Evolutionary conservation across 2,329 filamentous ascomycete species (phyloP), one percentile per base, ranked within the genome.

Genomic region (Teratosphaeria zuluensis): DNA sequence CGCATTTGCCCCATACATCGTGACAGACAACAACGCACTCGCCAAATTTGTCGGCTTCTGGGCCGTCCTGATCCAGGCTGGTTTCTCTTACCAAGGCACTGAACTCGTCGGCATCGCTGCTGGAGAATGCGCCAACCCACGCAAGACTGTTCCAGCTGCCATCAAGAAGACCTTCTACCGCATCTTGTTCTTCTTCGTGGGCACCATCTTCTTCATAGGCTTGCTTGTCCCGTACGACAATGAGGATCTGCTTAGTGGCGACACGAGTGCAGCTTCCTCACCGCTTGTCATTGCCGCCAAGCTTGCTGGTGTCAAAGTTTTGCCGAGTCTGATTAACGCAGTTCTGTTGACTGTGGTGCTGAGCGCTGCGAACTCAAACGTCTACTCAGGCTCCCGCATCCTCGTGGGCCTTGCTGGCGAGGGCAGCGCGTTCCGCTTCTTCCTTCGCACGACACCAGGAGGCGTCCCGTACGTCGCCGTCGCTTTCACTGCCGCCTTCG

Each of bases 391-490:
- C 0, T 87, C 84, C 5, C 81, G 86, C 38, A 86, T 84, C 35
- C 76, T 89, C 1, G 88, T 86, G 61, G 86, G 86, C 1, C 74
- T 89, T 1, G 86, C 86, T 0, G 79, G 87, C 46, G 86, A 81
- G 57, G 77, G 78, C 16, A 75, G 76, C 28, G 80, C 81, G 0
- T 80, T 80, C 0, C 73, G 71, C 32, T 68, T 85, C 66, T 76
- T 88, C 33, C 77, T 77, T 61, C 79, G 81, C 67, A 84, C 80
- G 62, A 86, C 80, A 14, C 77, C 75, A 62, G 76, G 75, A 11
- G 87, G 88, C 53, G 85, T 94, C 0, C 90, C 90, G 0, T 80
- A 90, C 62, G 90, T 88, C 73, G 89, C 85, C 68, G 88, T 92
- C 46, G 63, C 72, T 1, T 72, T 85, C 31, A 86, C 88, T 0